Base-by-base conservation (phyloP, 129 eudicot species). In the Ambrosia trifida region DNA sequence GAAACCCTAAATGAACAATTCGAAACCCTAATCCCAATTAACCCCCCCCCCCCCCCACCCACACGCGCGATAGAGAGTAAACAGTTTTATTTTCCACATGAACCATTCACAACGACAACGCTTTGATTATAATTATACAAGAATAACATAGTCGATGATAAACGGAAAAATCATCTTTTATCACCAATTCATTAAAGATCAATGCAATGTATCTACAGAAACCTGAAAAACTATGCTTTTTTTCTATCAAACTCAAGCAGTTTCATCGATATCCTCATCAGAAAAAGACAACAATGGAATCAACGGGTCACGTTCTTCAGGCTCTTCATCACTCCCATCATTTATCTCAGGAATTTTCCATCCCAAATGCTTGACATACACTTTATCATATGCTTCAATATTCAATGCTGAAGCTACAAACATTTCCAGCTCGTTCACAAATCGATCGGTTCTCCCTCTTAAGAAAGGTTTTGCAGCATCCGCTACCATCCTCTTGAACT, bases 331-430 rank as follows among this genome's bases (percentile, higher is more conserved):
- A 0, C 81, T 86, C 16, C 70, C 80, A 4, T 16, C 30, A 54
- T 56, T 47, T 65, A 77, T 77, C 68, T 76, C 89, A 14, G 77
- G 74, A 53, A 72, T 33, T 56, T 77, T 81, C 91, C 95, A 85
- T 50, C 98, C 96, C 75, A 92, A 72, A 78, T 85, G 86, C 69
- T 64, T 79, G 20, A 73, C 61, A 69, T 87, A 92, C 51, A 77
- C 84, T 79, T 74, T 81, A 78, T 89, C 96, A 47, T 86, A 92
- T 10, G 95, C 96, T 44, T 89, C 89, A 14, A 92, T 80, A 41
- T 66, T 89, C 53, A 89, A 75, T 41, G 85, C 91, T 2, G 96
- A 86, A 53, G 95, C 95, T 35, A 92, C 51, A 87, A 92, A 92
- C 20, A 86, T 57, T 72, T 92, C 96, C 51, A 92, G 40, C 79